Evolutionary conservation across 179 eudicot species (phyloP), one percentile per base, ranked within the genome.

Genomic region (Spinacia oleracea): DNA sequence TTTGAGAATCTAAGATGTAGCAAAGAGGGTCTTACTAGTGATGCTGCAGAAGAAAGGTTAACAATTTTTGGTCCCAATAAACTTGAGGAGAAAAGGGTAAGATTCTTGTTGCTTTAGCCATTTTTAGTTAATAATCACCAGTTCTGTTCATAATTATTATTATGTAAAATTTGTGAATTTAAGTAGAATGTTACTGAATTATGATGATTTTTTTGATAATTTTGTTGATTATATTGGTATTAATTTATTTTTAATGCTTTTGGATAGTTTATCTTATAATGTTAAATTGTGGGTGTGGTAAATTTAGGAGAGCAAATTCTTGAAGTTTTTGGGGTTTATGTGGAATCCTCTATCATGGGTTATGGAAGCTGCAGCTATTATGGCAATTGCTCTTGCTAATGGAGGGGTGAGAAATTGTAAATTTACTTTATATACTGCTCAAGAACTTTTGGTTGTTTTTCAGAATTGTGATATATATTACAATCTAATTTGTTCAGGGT

Each of bases 291-390:
- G 82, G 88, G 79, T 82, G 62, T 76, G 68, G 64, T n/a, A n/a
- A n/a, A n/a, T 88, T 38, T 87, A 94, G 98, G 98, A 94, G 83
- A 94, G 97, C 84, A 94, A 94, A 79, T 71, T 94, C 83, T 85
- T 94, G 85, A 94, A 94, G 78, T 94, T 94, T 70, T 77, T 94
- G 84, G 97, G 98, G 68, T 94, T 94, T 89, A 94, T 94, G 98
- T 94, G 98, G 98, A 94, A 94, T 82, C 98, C 98, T 79, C 85
- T 94, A 43, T 94, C 98, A 89, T 94, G 98, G 98, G 98, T 94
- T 73, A 94, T 94, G 98, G 98, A 94, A 86, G 93, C 95, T 58
- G 98, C 97, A 60, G 98, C 98, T 78, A 87, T 94, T 68, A 94
- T 94, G 98, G 97, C 98, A 8, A 94, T 94, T 82, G 98, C 96